Percentiles rank a stretch among this genome's conserved stretches.
Conservation (phyloP, 345 rosid genomes). For the Hirschfeldia incana region DNA sequence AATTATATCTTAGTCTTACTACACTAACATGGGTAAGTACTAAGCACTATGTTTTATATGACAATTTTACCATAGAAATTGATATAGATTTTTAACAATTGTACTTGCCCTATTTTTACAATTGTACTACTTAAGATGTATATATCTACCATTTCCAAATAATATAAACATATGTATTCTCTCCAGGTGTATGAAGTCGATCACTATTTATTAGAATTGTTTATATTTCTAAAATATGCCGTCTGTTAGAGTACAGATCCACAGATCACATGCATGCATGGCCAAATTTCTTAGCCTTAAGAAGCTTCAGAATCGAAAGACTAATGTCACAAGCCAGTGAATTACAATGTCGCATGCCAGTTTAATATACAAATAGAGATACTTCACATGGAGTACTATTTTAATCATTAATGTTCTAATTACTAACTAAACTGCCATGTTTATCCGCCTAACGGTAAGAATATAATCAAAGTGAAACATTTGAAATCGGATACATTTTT, state of each 20-base stretch:
- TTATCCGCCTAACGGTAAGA: background rate
- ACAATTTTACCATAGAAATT: background rate
- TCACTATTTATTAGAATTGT: background rate
- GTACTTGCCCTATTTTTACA: background rate
- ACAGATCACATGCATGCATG: conserved; percentile 31
- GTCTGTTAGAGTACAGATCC: conserved; percentile 18
- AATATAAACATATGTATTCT: background rate
- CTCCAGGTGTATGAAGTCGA: conserved; percentile 5
- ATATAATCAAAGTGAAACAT: background rate
- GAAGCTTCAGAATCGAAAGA: background rate
- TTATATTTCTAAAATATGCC: background rate
- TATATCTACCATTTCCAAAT: background rate
- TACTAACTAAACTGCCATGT: background rate
- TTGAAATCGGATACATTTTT: background rate
- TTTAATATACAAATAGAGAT: background rate
- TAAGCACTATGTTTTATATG: background rate
- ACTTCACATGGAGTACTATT: background rate
- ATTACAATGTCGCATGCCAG: background rate
- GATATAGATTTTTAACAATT: background rate
- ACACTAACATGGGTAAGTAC: too few species aligned
- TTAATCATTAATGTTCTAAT: background rate
- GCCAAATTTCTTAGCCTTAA: background rate
- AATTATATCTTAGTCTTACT: background rate
- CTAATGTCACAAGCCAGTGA: background rate
- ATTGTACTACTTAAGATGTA: background rate